Evolutionary conservation across 2,329 filamentous ascomycete genomes (phyloP), one percentile per base, ranked within the genome.

Genomic region (Stemphylium vesicarium): DNA sequence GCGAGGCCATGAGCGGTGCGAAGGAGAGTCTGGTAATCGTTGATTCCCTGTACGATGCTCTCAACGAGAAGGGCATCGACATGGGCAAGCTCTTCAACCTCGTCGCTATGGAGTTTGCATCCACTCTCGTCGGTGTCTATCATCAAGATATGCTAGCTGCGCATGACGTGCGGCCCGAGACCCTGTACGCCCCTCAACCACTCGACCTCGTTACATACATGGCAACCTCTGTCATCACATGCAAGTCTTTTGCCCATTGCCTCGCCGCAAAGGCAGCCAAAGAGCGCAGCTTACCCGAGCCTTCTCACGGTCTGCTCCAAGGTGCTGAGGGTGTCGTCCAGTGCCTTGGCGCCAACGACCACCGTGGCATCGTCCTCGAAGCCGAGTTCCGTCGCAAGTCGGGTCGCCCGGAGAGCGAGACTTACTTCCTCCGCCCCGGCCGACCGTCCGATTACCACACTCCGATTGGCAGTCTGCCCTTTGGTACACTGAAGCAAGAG

Each of bases 341-440:
- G 42, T 89, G 90, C 2, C 78, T 91, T 50, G 73, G 78, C 36
- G 78, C 81, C 3, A 81, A 82, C n/a, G 81, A 81, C 29, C 62
- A 61, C 9, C 78, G 79, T 0, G 89, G 85, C 0, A 73, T 94
- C 0, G 90, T 96, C 0, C 74, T 97, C 6, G 87, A 91, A 68
- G 89, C 96, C 84, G 94, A 99, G 75, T 85, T 96, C 64, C 84
- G 95, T 10, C 82, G 94, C 50, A 89, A 92, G 65, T 94, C 89
- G 66, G 93, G 94, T 0, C 82, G 92, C 4, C 86, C 88, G 0
- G 88, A 96, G 13, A 77, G 83, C 8, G 94, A 97, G 75, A 84
- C 80, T 77, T 89, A 84, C 66, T 82, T 85, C 59, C 65, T 89
- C 13, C 64, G 63, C 38, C 38, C 63, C 8, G 46, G 63, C 35